Percentiles rank a stretch among this genome's conserved stretches.
These are phyloP conservation scores for Ministeria vibrans DNA, from an alignment of 78 protist genomes.

Conservation along the genomic window DNA sequence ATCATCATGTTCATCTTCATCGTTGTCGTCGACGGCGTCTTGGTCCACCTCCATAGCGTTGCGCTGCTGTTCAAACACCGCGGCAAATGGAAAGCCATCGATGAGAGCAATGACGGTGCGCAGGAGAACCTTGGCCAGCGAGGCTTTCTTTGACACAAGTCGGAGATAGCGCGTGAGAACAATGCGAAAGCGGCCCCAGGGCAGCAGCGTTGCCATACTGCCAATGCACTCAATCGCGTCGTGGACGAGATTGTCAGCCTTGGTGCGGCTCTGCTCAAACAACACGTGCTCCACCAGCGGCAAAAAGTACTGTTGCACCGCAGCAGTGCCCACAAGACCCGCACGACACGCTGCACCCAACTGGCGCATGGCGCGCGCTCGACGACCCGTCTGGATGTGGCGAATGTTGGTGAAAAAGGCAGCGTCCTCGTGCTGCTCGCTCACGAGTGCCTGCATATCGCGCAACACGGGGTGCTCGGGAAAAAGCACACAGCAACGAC, in stretches of 20 bases:
- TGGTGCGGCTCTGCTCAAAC: neutral
- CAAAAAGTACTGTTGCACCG: neutral
- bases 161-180: neutral
- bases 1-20: neutral
- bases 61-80: neutral
- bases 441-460: too few relatives aligned
- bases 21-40: neutral
- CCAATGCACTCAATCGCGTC: neutral
- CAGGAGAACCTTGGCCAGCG: neutral
- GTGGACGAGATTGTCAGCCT: neutral
- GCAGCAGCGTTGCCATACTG: neutral
- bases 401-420: neutral
- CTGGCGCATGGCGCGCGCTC: constrained; percentile 8
- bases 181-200: constrained; percentile 5
- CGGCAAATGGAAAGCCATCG: neutral
- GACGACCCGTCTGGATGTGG: constrained; percentile 6
- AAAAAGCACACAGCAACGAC: too few relatives aligned
- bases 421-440: constrained; percentile 5
- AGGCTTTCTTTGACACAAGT: too few relatives aligned
- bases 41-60: too few relatives aligned
- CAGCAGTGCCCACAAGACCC: neutral
- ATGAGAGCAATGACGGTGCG: neutral
- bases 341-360: neutral
- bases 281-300: constrained; percentile 1
- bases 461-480: neutral